Conservation (phyloP, 2,329 filamentous ascomycete species). For the Fusarium avenaceum region DNA sequence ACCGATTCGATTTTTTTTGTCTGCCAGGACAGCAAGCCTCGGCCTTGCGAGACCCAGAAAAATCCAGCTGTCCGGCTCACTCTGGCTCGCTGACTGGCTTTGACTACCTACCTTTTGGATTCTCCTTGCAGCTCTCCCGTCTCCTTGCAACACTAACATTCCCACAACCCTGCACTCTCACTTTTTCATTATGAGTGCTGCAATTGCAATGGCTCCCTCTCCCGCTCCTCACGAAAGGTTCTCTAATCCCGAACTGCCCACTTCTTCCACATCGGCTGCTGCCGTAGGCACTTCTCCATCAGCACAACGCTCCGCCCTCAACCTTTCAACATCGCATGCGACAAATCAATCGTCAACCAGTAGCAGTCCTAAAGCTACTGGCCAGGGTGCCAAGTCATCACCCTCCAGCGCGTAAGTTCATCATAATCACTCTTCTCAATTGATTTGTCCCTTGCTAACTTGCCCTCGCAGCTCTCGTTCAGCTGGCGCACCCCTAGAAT, state of each 20-base stretch:
- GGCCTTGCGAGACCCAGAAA: slow-evolving; percentile 45
- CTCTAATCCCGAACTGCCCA: slow-evolving; percentile 66
- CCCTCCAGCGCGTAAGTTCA: slow-evolving; percentile 70
- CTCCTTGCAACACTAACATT: slow-evolving; percentile 38
- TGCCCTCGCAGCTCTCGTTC: slow-evolving; percentile 33
- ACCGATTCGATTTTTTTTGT: slow-evolving; percentile 30
- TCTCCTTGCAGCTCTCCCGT: slow-evolving; percentile 41
- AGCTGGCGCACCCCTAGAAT: slow-evolving; percentile 77
- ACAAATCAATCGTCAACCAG: slow-evolving; percentile 65
- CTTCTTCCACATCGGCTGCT: slow-evolving; percentile 53
- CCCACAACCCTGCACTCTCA: slow-evolving; percentile 35
- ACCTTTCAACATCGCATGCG: slow-evolving; percentile 57
- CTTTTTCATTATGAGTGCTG: slow-evolving; percentile 71
- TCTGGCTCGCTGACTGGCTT: slow-evolving; percentile 42
- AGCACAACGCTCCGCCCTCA: slow-evolving; percentile 58
- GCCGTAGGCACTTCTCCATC: slow-evolving; percentile 58
- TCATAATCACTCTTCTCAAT: slow-evolving; percentile 14
- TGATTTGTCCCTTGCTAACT: slow-evolving; percentile 29
- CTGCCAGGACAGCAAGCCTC: slow-evolving; percentile 40
- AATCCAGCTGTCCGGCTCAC: slow-evolving; percentile 39
- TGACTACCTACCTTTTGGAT: slow-evolving; percentile 10
- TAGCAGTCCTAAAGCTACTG: slow-evolving; percentile 64
- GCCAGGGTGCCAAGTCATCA: slow-evolving; percentile 64
- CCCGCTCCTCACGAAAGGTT: slow-evolving; percentile 75
- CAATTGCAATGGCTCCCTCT: slow-evolving; percentile 77